phyloP scores from a whole-genome alignment of 2,329 filamentous ascomycete genomes.

The Phyllosticta citriasiana region DNA sequence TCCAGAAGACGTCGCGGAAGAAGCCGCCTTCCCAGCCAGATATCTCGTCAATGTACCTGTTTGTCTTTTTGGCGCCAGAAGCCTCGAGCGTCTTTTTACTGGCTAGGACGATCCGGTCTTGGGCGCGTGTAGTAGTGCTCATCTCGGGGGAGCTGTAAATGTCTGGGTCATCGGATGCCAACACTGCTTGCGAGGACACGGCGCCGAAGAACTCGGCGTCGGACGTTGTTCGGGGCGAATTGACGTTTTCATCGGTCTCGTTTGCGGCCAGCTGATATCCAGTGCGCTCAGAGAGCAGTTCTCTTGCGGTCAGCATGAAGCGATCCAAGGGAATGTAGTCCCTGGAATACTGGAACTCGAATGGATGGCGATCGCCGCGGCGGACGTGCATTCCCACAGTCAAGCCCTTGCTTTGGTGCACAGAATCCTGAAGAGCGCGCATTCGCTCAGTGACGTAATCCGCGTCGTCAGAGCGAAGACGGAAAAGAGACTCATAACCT shows the following conservation, averaged over 20 bases:
- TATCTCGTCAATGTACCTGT: conserved; percentile 60
- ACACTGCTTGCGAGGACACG: conserved; percentile 39
- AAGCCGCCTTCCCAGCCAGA: conserved; percentile 87
- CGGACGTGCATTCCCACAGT: conserved; percentile 69
- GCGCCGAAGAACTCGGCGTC: conserved; percentile 11
- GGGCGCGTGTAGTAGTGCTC: conserved; percentile 46
- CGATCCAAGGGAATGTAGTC: conserved; percentile 67
- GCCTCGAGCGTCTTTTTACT: conserved; percentile 46
- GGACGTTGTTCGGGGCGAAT: background rate
- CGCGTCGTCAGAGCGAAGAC: conserved; percentile 55
- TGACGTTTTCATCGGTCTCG: background rate
- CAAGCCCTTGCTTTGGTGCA: conserved; percentile 39
- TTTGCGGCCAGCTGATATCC: conserved; percentile 11
- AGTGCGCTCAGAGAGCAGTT: conserved; percentile 41
- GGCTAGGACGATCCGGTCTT: conserved; percentile 67
- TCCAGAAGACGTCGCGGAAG: conserved; percentile 73
- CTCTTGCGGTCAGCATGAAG: conserved; percentile 52
- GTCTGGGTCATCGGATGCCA: conserved; percentile 74
- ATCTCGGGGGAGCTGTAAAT: conserved; percentile 61
- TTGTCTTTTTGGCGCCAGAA: conserved; percentile 29
- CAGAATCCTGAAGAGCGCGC: conserved; percentile 42
- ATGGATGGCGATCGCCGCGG: conserved; percentile 67
- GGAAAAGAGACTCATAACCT: conserved; percentile 67
- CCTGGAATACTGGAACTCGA: conserved; percentile 64
- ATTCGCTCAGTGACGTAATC: conserved; percentile 54